Base-by-base conservation (phyloP, 768 basidiomycete species). In the Gymnopilus dilepis region DNA sequence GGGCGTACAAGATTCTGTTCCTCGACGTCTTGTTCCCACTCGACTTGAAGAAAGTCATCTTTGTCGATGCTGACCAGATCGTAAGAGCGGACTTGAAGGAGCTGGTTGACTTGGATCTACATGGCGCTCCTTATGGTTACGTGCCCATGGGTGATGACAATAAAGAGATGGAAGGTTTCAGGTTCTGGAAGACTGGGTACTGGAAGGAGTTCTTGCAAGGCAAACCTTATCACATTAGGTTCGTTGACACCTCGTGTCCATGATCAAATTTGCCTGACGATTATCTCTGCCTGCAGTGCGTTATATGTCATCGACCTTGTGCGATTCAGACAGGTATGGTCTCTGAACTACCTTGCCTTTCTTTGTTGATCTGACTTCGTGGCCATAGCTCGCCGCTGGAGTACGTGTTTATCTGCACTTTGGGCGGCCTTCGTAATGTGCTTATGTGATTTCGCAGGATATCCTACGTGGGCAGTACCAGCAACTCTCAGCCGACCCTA, bases 1-100 rank as follows among this genome's bases (percentile, higher is more conserved):
- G 97, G 97, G 97, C 94, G 0, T 99, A 99, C 82, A 99, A 99
- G 78, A 99, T 99, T 64, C 88, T 99, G 42, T 99, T 99, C 85
- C 86, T 99, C 15, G 97, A 99, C 68, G 96, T 99, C 15, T 85
- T 99, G 6, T 99, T 99, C 85, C 97, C 97, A 1, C 95, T 99
- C 90, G 94, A 97, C 75, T 86, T 99, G 60, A 96, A 98, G 79
- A 97, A 97, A 73, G 97, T 99, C 64, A 96, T 99, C 67, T 99
- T 99, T 71, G 97, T 99, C 52, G 97, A 99, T 70, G 97, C 97
- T 0, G 95, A 97, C 73, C 94, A 95, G 77, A 99, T 99, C 61
- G 95, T 99, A 7, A 89, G 97, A 3, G 87, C 94, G n/a, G 97
- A 99, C 74, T 77, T 99, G 65, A 88, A 96, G 72, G 95, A 98